Conservation (phyloP, 495 filamentous ascomycete species). For the Aspergillus coremiiformis region DNA sequence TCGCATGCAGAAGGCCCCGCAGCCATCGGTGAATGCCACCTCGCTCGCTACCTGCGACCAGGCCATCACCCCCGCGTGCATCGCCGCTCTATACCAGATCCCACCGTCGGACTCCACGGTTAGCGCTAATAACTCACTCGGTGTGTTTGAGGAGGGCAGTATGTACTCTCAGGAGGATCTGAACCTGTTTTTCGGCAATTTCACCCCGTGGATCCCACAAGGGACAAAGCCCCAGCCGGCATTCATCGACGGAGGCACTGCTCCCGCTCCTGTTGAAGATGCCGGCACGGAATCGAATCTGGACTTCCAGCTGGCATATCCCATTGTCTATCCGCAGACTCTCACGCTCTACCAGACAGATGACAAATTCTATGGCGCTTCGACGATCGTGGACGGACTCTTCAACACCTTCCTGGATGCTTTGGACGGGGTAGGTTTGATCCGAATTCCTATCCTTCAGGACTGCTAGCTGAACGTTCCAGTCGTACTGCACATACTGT, state of each 20-base stretch:
- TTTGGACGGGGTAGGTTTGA: no score
- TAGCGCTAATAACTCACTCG: no score
- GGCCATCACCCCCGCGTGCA: constrained; percentile 28
- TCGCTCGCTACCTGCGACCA: no score
- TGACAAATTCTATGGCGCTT: constrained; percentile 41
- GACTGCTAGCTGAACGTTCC: no score
- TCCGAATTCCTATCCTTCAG: no score
- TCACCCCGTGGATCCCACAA: constrained; percentile 7
- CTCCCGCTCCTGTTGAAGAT: constrained; percentile 20
- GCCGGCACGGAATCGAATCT: constrained; percentile 41
- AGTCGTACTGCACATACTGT: no score
- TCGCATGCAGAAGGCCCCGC: no score
- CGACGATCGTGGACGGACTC: constrained; percentile 23
- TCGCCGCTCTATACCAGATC: no score
- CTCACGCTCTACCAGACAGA: constrained; percentile 54
- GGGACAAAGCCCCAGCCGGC: constrained; percentile 37
- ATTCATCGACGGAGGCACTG: constrained; percentile 34
- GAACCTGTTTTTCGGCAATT: constrained; percentile 47
- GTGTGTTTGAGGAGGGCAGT: constrained; percentile 38
- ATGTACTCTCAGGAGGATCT: constrained; percentile 49
- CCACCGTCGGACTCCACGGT: no score
- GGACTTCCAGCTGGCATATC: constrained; percentile 45
- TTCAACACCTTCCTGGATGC: constrained; percentile 50
- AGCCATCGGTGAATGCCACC: no score
- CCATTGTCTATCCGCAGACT: constrained; percentile 50